phyloP scores from a whole-genome alignment of 2,329 filamentous ascomycete genomes.

The Hansfordia pulvinata region DNA sequence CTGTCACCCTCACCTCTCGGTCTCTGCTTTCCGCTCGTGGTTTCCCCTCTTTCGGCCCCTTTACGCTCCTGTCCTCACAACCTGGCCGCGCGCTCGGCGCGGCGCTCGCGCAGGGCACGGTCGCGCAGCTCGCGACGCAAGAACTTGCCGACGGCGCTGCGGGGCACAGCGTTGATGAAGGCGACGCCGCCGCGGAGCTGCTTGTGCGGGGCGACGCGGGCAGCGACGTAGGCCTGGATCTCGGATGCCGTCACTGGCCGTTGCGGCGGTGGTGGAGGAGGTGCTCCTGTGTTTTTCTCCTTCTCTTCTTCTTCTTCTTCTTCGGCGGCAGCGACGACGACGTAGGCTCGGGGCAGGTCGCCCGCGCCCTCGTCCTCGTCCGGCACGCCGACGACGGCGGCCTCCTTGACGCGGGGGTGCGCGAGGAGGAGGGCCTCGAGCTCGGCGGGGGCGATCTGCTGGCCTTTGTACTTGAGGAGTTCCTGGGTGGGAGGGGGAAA shows the following conservation, averaged over 20 bases:
- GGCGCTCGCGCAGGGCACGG: slow-evolving; percentile 16
- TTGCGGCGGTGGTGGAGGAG: background rate
- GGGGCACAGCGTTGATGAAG: slow-evolving; percentile 39
- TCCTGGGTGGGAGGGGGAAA: too few species aligned
- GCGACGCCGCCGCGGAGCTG: slow-evolving; percentile 14
- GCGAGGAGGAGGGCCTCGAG: slow-evolving; percentile 33
- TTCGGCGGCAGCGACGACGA: slow-evolving; percentile 12
- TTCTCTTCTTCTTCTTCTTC: background rate
- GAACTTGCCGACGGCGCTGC: slow-evolving; percentile 47
- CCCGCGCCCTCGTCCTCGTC: slow-evolving; percentile 39
- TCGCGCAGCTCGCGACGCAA: slow-evolving; percentile 37
- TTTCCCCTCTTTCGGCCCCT: too few species aligned
- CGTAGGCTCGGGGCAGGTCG: slow-evolving; percentile 36
- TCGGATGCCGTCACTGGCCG: slow-evolving; percentile 5
- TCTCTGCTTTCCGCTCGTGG: too few species aligned
- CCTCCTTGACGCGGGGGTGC: slow-evolving; percentile 33
- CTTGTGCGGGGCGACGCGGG: slow-evolving; percentile 12
- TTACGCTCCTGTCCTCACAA: too few species aligned
- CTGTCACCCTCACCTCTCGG: too few species aligned
- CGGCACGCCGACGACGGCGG: slow-evolving; percentile 46
- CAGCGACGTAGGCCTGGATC: slow-evolving; percentile 11
- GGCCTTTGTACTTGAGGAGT: slow-evolving; percentile 46
- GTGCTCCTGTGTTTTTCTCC: too few species aligned
- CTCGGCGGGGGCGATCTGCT: slow-evolving; percentile 55
- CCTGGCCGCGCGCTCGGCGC: too few species aligned